Percentiles rank a stretch among this genome's conserved stretches.
phyloP scores from a whole-genome alignment of 2,329 filamentous ascomycete genomes.

The Chalaropsis thielavioides region DNA sequence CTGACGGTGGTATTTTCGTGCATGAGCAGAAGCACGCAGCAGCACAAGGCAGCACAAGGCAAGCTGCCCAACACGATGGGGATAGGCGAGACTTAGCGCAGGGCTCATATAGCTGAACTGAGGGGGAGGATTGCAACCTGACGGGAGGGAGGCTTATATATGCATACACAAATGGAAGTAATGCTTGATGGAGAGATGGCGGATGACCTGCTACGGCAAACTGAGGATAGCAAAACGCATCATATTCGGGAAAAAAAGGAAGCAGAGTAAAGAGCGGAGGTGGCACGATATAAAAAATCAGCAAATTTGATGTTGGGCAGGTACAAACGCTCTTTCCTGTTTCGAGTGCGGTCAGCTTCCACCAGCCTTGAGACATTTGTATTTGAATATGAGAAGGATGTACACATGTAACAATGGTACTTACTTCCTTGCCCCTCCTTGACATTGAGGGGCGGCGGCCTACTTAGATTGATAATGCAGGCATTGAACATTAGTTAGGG shows the following conservation, averaged over 20 bases:
- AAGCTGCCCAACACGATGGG: not conserved
- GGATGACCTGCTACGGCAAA: not conserved
- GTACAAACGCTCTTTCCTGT: not conserved
- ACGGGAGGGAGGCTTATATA: not conserved
- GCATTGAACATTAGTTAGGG: too few species aligned
- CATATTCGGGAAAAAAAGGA: not conserved
- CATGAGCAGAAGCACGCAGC: too few species aligned
- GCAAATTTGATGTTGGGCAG: not conserved
- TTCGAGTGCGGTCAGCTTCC: not conserved
- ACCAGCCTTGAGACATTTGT: not conserved
- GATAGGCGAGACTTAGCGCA: not conserved
- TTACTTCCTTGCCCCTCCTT: not conserved
- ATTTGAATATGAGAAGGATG: not conserved
- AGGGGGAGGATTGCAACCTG: slow-evolving; percentile 4
- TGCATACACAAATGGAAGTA: not conserved
- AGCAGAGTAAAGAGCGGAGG: not conserved
- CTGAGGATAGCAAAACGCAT: not conserved
- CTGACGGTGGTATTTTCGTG: too few species aligned
- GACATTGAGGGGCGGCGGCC: not conserved
- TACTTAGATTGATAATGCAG: too few species aligned
- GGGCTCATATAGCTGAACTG: slow-evolving; percentile 4
- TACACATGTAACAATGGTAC: not conserved
- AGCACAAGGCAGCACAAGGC: not conserved
- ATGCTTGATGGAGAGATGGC: not conserved
- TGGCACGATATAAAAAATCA: not conserved